Evolutionary conservation across 2,329 filamentous ascomycete genomes (phyloP), one percentile per base, ranked within the genome.

Genomic region (Apiospora pterosperma): DNA sequence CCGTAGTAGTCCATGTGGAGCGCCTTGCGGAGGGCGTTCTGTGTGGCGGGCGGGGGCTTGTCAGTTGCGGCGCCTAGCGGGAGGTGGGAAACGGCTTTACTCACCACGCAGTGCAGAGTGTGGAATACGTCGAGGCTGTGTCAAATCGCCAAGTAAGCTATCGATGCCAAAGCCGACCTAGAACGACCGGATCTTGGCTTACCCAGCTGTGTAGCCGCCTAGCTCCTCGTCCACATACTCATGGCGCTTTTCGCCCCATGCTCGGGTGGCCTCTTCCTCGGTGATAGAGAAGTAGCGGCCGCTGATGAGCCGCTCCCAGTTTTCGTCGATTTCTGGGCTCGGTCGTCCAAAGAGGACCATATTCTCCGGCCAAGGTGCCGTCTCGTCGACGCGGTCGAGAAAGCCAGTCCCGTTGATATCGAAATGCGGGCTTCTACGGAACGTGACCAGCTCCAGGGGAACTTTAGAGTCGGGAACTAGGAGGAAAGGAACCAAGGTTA

Each of bases 101-200:
- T 62, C 36, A 48, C 44, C 8, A 62, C 38, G 61, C 61, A 62
- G 42, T 62, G 61, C 5, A 62, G 61, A 0, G 41, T 41, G n/a
- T 62, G 61, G 31, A 48, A 62, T 8, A 62, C 42, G 38, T 44
- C 61, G 12, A 62, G 48, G 2, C 48, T 55, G 48, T 41, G 2
- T n/a, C 6, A 3, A 41, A 19, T 19, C 16, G 16, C n/a, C 38
- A n/a, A n/a, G 38, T 44, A 10, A 44, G 41, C 11, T 14, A 11
- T 11, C n/a, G 2, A 16, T n/a, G 3, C 38, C 38, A n/a, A 19
- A 7, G 4, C 8, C 16, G 19, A 41, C 38, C 38, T n/a, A 19
- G 38, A 11, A 55, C 12, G 3, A 21, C 21, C 4, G 42, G 10
- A 19, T 31, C 16, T n/a, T 55, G 48, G 28, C 48, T 34, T 55